These are phyloP conservation scores for Styphnolobium japonicum DNA, from an alignment of 306 rosid genomes.

Conservation along the genomic window DNA sequence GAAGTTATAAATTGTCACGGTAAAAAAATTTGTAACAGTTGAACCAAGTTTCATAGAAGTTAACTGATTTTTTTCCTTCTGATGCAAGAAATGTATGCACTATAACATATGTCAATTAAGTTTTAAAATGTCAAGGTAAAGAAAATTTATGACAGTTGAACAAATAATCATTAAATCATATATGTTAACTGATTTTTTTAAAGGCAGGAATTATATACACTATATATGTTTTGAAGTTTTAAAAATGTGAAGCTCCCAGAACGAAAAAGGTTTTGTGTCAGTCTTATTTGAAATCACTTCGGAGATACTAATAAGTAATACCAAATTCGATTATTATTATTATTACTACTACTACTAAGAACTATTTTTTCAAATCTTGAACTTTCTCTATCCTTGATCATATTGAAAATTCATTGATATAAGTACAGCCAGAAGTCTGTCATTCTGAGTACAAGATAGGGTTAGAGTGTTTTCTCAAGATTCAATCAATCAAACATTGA, in stretches of 20 bases:
- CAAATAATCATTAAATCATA: conserved; percentile 20
- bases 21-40: too few species aligned
- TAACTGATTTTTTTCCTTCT: too few species aligned
- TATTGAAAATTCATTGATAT: neutral
- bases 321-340: neutral
- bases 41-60: too few species aligned
- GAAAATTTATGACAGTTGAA: neutral
- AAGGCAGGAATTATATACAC: too few species aligned
- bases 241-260: neutral
- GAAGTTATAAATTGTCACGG: too few species aligned
- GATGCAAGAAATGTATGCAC: too few species aligned
- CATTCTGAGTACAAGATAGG: neutral
- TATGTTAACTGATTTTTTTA: too few species aligned
- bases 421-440: neutral
- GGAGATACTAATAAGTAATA: too few species aligned
- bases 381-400: neutral
- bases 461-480: neutral
- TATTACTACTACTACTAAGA: neutral
- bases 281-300: neutral
- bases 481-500: neutral
- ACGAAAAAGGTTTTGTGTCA: neutral
- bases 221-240: too few species aligned
- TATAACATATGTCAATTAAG: too few species aligned
- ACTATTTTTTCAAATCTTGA: neutral
- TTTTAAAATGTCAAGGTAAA: neutral